Evolutionary conservation across 2,329 filamentous ascomycete species (phyloP).

Genomic region (Elsinoe arachidis): DNA sequence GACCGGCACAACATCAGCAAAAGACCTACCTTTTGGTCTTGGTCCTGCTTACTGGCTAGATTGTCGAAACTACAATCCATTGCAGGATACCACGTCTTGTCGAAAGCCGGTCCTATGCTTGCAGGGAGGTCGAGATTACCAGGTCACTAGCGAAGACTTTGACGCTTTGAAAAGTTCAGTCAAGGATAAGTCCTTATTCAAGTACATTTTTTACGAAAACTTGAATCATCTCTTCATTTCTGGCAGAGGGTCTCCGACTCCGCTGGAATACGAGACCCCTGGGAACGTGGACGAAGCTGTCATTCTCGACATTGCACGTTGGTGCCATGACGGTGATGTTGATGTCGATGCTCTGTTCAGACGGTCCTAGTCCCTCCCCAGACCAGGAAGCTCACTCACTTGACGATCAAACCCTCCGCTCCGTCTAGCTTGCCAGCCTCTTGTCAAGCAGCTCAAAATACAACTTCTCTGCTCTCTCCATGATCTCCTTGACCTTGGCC

Average conservation of each 20-base stretch:
- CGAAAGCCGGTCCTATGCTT: neutral
- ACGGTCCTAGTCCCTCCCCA: neutral
- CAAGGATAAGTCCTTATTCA: neutral
- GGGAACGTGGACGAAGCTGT: constrained; percentile 2
- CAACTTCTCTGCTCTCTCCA: constrained; percentile 43
- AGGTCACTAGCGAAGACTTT: constrained; percentile 5
- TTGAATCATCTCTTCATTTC: constrained; percentile 5
- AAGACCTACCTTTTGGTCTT: neutral
- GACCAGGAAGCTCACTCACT: neutral
- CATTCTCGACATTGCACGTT: neutral
- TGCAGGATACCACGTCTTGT: neutral
- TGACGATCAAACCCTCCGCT: neutral
- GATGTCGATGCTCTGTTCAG: neutral
- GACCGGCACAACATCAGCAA: neutral
- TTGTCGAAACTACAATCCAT: constrained; percentile 1
- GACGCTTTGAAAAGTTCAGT: neutral
- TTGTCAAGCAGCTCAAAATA: constrained; percentile 31
- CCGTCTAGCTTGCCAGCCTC: neutral
- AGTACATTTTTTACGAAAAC: neutral
- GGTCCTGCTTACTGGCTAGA: constrained; percentile 7
- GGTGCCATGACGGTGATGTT: neutral
- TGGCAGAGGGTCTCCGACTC: neutral
- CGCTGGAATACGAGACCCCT: neutral
- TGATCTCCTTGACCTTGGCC: constrained; percentile 47
- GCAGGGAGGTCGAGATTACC: constrained; percentile 9